These are phyloP conservation scores for Suhomyces bokatorum DNA, from an alignment of 1,139 yeast genomes.

Conservation along the genomic window DNA sequence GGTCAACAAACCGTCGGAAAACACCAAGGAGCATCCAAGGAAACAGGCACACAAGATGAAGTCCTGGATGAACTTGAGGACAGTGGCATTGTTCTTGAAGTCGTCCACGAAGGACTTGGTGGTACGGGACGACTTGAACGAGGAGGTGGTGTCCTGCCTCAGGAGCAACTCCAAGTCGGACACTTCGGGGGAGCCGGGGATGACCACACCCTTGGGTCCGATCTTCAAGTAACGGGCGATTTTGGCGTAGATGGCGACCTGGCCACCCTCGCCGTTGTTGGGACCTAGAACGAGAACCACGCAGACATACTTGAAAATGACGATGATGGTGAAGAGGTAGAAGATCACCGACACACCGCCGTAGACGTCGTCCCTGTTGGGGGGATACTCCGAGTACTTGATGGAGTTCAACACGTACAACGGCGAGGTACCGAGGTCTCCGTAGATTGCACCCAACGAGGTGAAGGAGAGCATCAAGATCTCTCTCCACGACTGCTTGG, in stretches of 20 bases:
- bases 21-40: slow-evolving; percentile 55
- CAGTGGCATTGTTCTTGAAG: slow-evolving; percentile 24
- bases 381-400: slow-evolving; percentile 32
- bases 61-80: slow-evolving; percentile 30
- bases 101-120: slow-evolving; percentile 16
- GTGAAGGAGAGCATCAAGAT: slow-evolving; percentile 31
- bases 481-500: slow-evolving; percentile 26
- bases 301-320: slow-evolving; percentile 50
- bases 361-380: slow-evolving; percentile 40
- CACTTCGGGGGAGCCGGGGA: slow-evolving; percentile 40
- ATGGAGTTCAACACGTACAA: slow-evolving; percentile 52
- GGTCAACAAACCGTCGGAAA: slow-evolving; percentile 60
- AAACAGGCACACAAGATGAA: slow-evolving; percentile 46
- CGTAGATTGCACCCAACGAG: slow-evolving; percentile 58
- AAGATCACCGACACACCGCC: slow-evolving; percentile 57
- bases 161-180: slow-evolving; percentile 39
- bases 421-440: slow-evolving; percentile 65
- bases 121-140: slow-evolving; percentile 14
- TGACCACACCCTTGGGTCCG: slow-evolving; percentile 49
- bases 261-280: slow-evolving; percentile 63
- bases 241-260: slow-evolving; percentile 59
- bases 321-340: slow-evolving; percentile 55
- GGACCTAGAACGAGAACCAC: slow-evolving; percentile 53
- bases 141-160: slow-evolving; percentile 42
- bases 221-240: slow-evolving; percentile 49